phyloP scores from a whole-genome alignment of 1,284 basidiomycete species.

The Puccinia coronata region DNA sequence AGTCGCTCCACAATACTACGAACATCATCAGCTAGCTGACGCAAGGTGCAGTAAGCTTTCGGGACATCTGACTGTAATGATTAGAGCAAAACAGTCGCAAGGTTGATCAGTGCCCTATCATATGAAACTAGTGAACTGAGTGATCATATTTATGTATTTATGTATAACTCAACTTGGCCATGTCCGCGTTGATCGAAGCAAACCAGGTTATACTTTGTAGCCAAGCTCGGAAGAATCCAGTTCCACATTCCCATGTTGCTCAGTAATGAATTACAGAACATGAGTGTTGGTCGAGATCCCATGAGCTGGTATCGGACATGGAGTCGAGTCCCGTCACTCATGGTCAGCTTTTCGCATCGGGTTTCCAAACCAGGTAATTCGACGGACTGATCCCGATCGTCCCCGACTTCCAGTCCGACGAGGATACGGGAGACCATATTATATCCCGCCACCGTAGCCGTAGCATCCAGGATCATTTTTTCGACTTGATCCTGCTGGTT shows the following conservation, averaged over 20 bases:
- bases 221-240: slow-evolving; percentile 57
- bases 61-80: slow-evolving; percentile 57
- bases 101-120: slow-evolving; percentile 59
- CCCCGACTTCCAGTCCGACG: slow-evolving; percentile 60
- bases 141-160: neutral
- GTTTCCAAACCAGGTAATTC: slow-evolving; percentile 56
- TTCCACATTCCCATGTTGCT: slow-evolving; percentile 61
- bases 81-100: slow-evolving; percentile 41
- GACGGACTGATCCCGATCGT: slow-evolving; percentile 56
- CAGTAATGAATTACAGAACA: slow-evolving; percentile 61
- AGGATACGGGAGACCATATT: slow-evolving; percentile 62
- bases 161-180: slow-evolving; percentile 55
- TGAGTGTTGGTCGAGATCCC: slow-evolving; percentile 56
- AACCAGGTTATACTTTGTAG: slow-evolving; percentile 60
- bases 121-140: slow-evolving; percentile 57
- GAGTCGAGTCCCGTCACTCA: slow-evolving; percentile 48
- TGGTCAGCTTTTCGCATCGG: slow-evolving; percentile 28
- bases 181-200: slow-evolving; percentile 61
- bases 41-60: slow-evolving; percentile 57
- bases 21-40: slow-evolving; percentile 60
- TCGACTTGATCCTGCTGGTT: slow-evolving; percentile 53
- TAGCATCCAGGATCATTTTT: slow-evolving; percentile 60
- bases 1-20: slow-evolving; percentile 58
- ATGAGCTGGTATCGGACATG: slow-evolving; percentile 22
- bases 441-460: slow-evolving; percentile 60